Percentiles rank a stretch among this genome's conserved stretches.
Evolutionary conservation across 2,329 filamentous ascomycete genomes (phyloP).

Genomic region (Fusarium chaquense): DNA sequence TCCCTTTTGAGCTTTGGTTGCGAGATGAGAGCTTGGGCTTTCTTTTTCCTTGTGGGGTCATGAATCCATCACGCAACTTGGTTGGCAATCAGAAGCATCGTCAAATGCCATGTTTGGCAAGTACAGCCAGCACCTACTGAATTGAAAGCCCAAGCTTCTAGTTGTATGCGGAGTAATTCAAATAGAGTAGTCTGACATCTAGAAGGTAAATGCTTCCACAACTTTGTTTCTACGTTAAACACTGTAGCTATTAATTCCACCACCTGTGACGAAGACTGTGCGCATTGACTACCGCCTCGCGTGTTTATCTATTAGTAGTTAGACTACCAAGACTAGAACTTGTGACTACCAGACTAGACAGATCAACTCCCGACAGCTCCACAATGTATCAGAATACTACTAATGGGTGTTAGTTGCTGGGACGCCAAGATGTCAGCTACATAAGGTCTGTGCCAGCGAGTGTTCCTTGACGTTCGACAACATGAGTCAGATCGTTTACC

Average conservation of each 20-base stretch:
- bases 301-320: neutral
- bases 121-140: no score
- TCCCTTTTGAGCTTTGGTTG: neutral
- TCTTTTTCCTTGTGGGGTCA: neutral
- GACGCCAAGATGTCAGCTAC: neutral
- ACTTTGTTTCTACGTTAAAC: neutral
- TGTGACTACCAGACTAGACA: neutral
- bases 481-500: neutral
- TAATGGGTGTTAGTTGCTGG: neutral
- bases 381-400: neutral
- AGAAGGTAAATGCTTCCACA: neutral
- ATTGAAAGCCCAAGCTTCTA: neutral
- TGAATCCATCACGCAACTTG: neutral
- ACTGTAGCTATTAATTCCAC: neutral
- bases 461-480: neutral
- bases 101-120: neutral
- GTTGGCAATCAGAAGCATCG: neutral
- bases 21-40: neutral
- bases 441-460: neutral
- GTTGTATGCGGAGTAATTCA: neutral
- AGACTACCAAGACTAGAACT: neutral
- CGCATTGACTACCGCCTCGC: neutral
- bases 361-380: neutral
- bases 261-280: neutral
- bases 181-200: neutral